Base-by-base conservation (phyloP, 2,329 filamentous ascomycete species). In the Trichoderma sp. region DNA sequence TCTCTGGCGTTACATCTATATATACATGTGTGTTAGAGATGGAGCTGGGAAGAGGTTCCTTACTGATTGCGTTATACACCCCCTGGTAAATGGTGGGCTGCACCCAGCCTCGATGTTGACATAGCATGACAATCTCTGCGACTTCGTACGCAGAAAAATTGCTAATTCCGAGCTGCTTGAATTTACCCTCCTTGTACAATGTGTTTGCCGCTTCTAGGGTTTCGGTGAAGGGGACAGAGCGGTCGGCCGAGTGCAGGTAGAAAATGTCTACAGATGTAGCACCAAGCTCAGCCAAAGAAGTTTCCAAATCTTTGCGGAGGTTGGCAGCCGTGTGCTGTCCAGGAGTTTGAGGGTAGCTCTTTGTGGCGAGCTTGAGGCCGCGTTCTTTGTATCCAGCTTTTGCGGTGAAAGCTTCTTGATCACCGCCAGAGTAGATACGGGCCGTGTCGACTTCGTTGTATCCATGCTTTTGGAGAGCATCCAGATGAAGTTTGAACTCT, bases 101-200 rank as follows among this genome's bases (percentile, higher is more conserved):
- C 9, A 95, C 93, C 93, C 93, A 95, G 67, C 90, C 89, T 79
- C 92, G 91, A 83, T 91, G 90, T 78, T 91, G 91, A 85, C 92
- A 94, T 53, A 91, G 91, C 81, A 93, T 90, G 69, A 92, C 92
- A 7, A 95, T 89, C 84, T 96, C 94, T 0, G 94, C 93, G 11
- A 97, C 92, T 82, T 97, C 94, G 81, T 92, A 95, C 0, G 94
- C 91, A 1, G 94, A 93, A 82, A 90, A 96, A 83, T 96, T 97
- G 77, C 89, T 92, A 71, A 97, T 83, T 1, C 93, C 94, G 9
- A 97, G 85, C 74, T 91, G 88, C 24, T 93, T 90, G 79, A 97
- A 96, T 81, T 95, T 95, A 68, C 93, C 93, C 41, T 75, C 64
- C 21, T 64, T 45, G 73, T 75, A 75, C 14, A 75, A 21, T 12